Evolutionary conservation across 192 early-diverging fungal species (phyloP).

Genomic region (Pilaira anomala): DNA sequence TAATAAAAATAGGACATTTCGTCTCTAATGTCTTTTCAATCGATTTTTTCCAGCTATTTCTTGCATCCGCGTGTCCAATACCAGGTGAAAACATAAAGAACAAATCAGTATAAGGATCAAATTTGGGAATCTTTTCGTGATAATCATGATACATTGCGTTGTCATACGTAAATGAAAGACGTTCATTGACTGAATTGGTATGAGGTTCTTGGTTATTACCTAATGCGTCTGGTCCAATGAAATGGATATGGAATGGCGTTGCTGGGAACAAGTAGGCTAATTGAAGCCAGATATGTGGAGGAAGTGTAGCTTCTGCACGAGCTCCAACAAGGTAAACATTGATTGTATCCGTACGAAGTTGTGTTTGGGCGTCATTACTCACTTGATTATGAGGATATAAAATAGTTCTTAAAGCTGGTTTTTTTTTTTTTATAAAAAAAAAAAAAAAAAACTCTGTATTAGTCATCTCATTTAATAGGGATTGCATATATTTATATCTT

Average conservation of each 20-base stretch:
- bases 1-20: slow-evolving; percentile 76
- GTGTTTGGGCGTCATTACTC: slow-evolving; percentile 36
- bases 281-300: slow-evolving; percentile 73
- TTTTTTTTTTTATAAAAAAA: too few relatives aligned
- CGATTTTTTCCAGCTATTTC: slow-evolving; percentile 63
- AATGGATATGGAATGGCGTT: slow-evolving; percentile 73
- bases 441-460: too few relatives aligned
- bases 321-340: slow-evolving; percentile 70
- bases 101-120: slow-evolving; percentile 75
- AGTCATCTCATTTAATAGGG: background rate
- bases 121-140: slow-evolving; percentile 54
- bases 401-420: slow-evolving; percentile 36
- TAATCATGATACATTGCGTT: slow-evolving; percentile 63
- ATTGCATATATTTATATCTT: slow-evolving; percentile 1
- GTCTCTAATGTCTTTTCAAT: slow-evolving; percentile 66
- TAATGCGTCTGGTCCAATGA: slow-evolving; percentile 75
- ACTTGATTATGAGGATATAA: slow-evolving; percentile 37
- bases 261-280: slow-evolving; percentile 68
- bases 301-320: slow-evolving; percentile 70
- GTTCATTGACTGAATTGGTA: slow-evolving; percentile 50
- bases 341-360: slow-evolving; percentile 55
- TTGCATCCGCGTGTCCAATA: slow-evolving; percentile 57
- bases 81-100: slow-evolving; percentile 82
- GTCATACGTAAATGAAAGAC: slow-evolving; percentile 67
- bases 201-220: slow-evolving; percentile 40